phyloP scores from a whole-genome alignment of 208 protist species.

The Acanthamoeba healyi region DNA sequence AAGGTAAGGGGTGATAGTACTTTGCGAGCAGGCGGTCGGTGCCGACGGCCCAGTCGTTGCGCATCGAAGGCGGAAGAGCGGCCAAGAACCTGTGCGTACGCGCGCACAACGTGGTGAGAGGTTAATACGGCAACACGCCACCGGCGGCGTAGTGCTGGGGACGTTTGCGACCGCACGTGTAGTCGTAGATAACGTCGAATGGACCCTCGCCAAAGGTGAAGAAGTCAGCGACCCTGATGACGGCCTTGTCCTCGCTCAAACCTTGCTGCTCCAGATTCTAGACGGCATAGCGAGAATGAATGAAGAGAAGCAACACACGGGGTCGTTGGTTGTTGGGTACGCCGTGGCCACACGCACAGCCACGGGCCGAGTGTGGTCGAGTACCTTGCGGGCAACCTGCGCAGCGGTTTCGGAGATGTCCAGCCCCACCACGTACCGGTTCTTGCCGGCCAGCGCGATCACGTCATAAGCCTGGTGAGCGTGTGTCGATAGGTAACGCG shows the following conservation, averaged over 20 bases:
- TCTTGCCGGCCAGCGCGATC: constrained; percentile 15
- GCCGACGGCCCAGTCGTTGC: not conserved
- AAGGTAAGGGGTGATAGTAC: not conserved
- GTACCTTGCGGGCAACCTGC: constrained; percentile 18
- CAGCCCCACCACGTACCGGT: constrained; percentile 26
- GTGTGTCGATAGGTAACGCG: not conserved
- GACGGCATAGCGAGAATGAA: not conserved
- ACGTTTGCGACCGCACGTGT: too few species aligned
- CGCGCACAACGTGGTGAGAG: not conserved
- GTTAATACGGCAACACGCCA: too few species aligned
- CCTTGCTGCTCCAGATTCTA: not conserved
- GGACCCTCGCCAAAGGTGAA: constrained; percentile 37
- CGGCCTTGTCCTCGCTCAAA: constrained; percentile 35
- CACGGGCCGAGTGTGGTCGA: too few species aligned
- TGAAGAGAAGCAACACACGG: not conserved
- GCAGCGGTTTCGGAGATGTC: constrained; percentile 52
- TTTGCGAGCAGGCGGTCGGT: not conserved
- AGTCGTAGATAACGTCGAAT: constrained; percentile 52
- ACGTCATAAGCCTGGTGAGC: constrained; percentile 21
- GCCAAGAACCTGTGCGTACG: not conserved
- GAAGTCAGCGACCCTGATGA: constrained; percentile 24
- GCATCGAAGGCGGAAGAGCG: not conserved
- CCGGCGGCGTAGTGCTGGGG: too few species aligned
- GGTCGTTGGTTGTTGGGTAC: too few species aligned
- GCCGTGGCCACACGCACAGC: too few species aligned